phyloP scores from a whole-genome alignment of 768 basidiomycete species.

The Ephemerocybe angulata region DNA sequence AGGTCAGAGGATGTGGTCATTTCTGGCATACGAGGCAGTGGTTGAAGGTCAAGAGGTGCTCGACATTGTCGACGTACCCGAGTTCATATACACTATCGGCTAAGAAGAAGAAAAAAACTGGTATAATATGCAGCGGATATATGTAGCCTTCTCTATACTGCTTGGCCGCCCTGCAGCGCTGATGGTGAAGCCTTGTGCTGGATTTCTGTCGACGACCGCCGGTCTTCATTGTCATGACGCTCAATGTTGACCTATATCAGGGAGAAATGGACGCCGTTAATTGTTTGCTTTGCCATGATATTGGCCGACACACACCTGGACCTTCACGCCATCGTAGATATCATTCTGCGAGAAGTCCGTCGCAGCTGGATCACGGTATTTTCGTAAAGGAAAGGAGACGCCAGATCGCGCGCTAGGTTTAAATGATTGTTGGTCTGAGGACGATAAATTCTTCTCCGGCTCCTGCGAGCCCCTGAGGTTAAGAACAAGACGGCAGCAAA shows the following conservation, averaged over 20 bases:
- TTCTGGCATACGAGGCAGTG: too few species aligned
- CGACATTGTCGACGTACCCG: too few species aligned
- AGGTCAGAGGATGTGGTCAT: not conserved
- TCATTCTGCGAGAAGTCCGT: conserved; percentile 1
- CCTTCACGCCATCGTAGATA: conserved; percentile 13
- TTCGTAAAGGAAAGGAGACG: conserved; percentile 12
- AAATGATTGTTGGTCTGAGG: conserved; percentile 5
- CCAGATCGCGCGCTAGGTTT: conserved; percentile 4
- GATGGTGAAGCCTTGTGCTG: too few species aligned
- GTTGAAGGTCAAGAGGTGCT: too few species aligned
- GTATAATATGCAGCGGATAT: too few species aligned
- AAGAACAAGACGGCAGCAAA: conserved; percentile 15
- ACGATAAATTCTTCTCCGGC: not conserved
- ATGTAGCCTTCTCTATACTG: too few species aligned
- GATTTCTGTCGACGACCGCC: not conserved
- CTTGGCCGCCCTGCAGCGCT: too few species aligned
- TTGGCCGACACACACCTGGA: conserved; percentile 7
- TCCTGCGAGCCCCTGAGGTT: conserved; percentile 8
- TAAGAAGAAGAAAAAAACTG: too few species aligned
- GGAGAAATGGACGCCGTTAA: not conserved
- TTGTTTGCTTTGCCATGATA: not conserved
- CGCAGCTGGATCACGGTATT: conserved; percentile 6
- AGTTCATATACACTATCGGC: too few species aligned
- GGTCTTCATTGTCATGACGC: not conserved
- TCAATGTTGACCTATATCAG: not conserved